Conservation (phyloP, 2,329 filamentous ascomycete species). For the Lecanoromycetidae sp. region DNA sequence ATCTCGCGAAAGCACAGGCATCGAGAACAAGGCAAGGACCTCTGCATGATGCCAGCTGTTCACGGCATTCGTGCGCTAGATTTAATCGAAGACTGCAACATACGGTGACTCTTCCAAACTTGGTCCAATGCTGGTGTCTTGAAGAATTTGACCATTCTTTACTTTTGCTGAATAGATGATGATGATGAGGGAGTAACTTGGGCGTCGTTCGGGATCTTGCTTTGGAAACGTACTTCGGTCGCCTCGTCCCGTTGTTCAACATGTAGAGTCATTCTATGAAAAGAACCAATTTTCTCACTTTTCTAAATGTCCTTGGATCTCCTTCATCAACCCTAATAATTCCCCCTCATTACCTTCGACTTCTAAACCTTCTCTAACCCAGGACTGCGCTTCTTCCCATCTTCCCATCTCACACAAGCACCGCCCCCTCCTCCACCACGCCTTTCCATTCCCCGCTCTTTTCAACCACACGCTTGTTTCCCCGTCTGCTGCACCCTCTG, state of each 20-base stretch:
- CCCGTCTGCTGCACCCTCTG: slow-evolving; percentile 76
- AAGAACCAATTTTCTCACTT: neutral
- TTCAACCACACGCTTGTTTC: slow-evolving; percentile 81
- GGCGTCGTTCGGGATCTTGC: too few relatives aligned
- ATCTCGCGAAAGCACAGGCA: neutral
- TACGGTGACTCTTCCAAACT: neutral
- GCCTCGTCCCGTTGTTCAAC: too few relatives aligned
- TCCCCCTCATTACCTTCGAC: slow-evolving; percentile 66
- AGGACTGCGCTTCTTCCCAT: slow-evolving; percentile 67
- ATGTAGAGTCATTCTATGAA: too few relatives aligned
- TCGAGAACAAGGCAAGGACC: neutral
- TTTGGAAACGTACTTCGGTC: too few relatives aligned
- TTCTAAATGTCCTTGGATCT: slow-evolving; percentile 41
- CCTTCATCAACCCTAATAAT: slow-evolving; percentile 67
- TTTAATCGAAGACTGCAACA: neutral
- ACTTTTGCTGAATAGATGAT: too few relatives aligned
- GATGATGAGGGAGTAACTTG: too few relatives aligned
- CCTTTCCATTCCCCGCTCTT: slow-evolving; percentile 78
- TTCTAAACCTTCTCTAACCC: slow-evolving; percentile 62
- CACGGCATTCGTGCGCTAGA: neutral
- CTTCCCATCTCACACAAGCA: slow-evolving; percentile 86
- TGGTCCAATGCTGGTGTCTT: neutral
- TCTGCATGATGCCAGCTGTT: neutral
- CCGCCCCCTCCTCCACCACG: slow-evolving; percentile 79
- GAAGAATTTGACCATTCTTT: neutral